These are phyloP conservation scores for Viola odorata DNA, from an alignment of 345 rosid genomes.

Conservation along the genomic window DNA sequence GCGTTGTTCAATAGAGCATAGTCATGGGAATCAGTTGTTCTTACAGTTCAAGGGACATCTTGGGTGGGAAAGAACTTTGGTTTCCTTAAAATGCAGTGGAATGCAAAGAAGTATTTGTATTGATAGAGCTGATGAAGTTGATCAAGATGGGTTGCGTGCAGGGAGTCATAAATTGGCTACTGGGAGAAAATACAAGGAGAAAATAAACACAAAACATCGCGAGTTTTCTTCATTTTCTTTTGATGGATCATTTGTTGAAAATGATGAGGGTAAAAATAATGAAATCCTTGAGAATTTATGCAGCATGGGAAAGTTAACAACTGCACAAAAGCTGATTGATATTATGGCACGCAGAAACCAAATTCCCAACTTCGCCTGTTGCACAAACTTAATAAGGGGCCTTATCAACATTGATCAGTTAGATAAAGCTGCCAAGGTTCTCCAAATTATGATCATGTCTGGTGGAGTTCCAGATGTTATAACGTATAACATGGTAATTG, in stretches of 20 bases:
- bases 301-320: conserved; percentile 41
- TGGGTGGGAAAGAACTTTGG: conserved; percentile 14
- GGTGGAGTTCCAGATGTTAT: conserved; percentile 80
- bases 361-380: conserved; percentile 67
- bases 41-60: conserved; percentile 24
- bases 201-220: conserved; percentile 18
- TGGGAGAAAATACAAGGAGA: conserved; percentile 27
- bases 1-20: conserved; percentile 15
- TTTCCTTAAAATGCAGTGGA: conserved; percentile 26
- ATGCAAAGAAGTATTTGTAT: conserved; percentile 34
- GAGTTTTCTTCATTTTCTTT: conserved; percentile 16
- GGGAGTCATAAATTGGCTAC: conserved; percentile 16
- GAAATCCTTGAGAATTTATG: conserved; percentile 54
- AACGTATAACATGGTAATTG: conserved; percentile 72
- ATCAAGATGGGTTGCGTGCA: conserved; percentile 37
- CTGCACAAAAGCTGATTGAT: conserved; percentile 56
- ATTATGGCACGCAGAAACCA: conserved; percentile 70
- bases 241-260: conserved; percentile 49
- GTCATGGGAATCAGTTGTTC: conserved; percentile 13
- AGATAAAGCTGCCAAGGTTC: conserved; percentile 54
- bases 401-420: conserved; percentile 40
- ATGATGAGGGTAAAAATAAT: conserved; percentile 58
- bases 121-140: conserved; percentile 34
- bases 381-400: conserved; percentile 68
- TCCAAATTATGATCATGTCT: conserved; percentile 70